Evolutionary conservation across 1,139 yeast genomes (phyloP).

Genomic region (Diutina pseudorugosa): DNA sequence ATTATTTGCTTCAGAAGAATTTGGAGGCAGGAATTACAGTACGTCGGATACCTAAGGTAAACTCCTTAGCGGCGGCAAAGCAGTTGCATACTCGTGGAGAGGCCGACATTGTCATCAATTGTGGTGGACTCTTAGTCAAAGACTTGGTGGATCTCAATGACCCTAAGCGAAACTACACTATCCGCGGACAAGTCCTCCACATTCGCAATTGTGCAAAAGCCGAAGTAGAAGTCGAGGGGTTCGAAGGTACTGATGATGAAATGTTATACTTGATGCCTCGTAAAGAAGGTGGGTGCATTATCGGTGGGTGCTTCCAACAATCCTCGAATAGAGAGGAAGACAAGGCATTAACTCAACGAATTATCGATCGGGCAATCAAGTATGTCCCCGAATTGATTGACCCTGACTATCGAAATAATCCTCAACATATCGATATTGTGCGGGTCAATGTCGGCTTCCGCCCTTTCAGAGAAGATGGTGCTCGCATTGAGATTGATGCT

Average conservation of each 20-base stretch:
- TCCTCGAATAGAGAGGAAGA: conserved; percentile 19
- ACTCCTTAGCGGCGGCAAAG: conserved; percentile 9
- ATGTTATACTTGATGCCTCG: conserved; percentile 38
- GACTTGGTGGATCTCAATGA: conserved; percentile 10
- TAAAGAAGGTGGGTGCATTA: conserved; percentile 40
- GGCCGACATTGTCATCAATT: conserved; percentile 32
- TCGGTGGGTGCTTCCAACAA: conserved; percentile 36
- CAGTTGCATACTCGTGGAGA: conserved; percentile 1
- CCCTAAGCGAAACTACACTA: conserved; percentile 15
- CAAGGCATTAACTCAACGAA: conserved; percentile 23
- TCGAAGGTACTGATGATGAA: conserved; percentile 23
- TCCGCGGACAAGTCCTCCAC: conserved; percentile 27
- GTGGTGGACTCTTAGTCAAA: conserved; percentile 29
- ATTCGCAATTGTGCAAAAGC: conserved; percentile 13
- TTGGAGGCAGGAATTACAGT: conserved; percentile 23
- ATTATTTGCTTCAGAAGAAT: conserved; percentile 30
- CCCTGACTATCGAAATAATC: conserved; percentile 15
- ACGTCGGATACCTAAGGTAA: conserved; percentile 14
- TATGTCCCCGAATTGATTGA: conserved; percentile 32
- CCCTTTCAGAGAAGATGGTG: conserved; percentile 35
- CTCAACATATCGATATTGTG: conserved; percentile 17
- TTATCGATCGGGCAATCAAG: conserved; percentile 25
- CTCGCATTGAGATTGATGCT: conserved; percentile 27
- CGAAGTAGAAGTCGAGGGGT: conserved; percentile 16
- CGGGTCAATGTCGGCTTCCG: conserved; percentile 35